Percentiles rank a stretch among this genome's conserved stretches.
Evolutionary conservation across 2,329 filamentous ascomycete genomes (phyloP).

Genomic region (Colletotrichum phormii): DNA sequence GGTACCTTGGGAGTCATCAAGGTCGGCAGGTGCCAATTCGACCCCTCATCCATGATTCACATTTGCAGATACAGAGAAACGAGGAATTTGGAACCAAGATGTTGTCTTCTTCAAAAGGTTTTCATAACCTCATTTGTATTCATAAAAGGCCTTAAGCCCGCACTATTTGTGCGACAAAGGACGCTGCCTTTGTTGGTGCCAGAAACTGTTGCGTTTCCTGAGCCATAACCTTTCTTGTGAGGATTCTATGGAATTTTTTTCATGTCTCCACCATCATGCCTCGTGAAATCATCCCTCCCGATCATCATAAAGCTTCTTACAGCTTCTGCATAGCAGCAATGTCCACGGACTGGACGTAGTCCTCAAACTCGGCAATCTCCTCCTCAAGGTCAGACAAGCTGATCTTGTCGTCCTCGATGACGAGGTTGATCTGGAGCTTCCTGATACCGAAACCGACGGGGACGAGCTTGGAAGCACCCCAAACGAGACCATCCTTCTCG

Average conservation of each 20-base stretch:
- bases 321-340: constrained; percentile 58
- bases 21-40: constrained; percentile 4
- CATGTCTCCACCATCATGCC: constrained; percentile 44
- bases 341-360: constrained; percentile 96
- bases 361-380: constrained; percentile 85
- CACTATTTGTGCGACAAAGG: constrained; percentile 24
- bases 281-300: constrained; percentile 44
- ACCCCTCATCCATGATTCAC: not conserved
- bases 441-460: constrained; percentile 97
- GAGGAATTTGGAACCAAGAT: not conserved
- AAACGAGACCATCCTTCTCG: constrained; percentile 93
- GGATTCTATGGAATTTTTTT: constrained; percentile 38
- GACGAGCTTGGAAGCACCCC: constrained; percentile 92
- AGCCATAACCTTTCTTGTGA: constrained; percentile 33
- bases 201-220: constrained; percentile 25
- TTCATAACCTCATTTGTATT: constrained; percentile 37
- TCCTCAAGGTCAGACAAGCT: constrained; percentile 88
- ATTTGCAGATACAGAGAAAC: not conserved
- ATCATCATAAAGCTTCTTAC: constrained; percentile 31
- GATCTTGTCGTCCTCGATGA: constrained; percentile 97
- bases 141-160: constrained; percentile 30
- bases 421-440: constrained; percentile 99
- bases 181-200: constrained; percentile 26
- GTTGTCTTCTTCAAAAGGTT: constrained; percentile 33
- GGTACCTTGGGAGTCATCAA: not conserved